A percentile compares a stretch with the other conserved stretches of the same genome.
phyloP scores from a whole-genome alignment of 2,329 filamentous ascomycete genomes.

The Pseudogymnoascus sp. region DNA sequence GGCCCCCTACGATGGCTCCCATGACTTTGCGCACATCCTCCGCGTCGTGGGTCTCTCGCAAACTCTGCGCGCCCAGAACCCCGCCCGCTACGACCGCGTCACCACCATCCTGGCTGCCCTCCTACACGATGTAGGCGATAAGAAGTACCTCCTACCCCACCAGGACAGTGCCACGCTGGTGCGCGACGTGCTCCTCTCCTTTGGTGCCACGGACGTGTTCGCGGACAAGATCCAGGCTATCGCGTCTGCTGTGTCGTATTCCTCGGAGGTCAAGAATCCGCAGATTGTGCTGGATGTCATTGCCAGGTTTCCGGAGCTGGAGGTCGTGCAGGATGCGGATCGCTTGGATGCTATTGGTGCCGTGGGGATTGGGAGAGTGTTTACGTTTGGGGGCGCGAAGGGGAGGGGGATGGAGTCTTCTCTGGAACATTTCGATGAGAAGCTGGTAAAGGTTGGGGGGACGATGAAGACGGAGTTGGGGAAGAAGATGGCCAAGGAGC shows the following conservation, averaged over 20 bases:
- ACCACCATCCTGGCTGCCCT: slow-evolving; percentile 63
- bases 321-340: slow-evolving; percentile 86
- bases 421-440: slow-evolving; percentile 69
- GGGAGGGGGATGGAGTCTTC: slow-evolving; percentile 51
- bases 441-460: slow-evolving; percentile 54
- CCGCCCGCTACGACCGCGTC: slow-evolving; percentile 38
- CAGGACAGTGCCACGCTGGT: slow-evolving; percentile 51
- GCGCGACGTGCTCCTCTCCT: slow-evolving; percentile 43
- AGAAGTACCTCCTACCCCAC: slow-evolving; percentile 34
- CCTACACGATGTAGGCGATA: slow-evolving; percentile 84
- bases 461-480: slow-evolving; percentile 59
- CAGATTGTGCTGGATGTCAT: slow-evolving; percentile 53
- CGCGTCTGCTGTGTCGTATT: slow-evolving; percentile 71
- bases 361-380: slow-evolving; percentile 71
- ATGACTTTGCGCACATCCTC: slow-evolving; percentile 78
- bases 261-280: slow-evolving; percentile 61
- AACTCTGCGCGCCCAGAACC: slow-evolving; percentile 44
- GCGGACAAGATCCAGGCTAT: slow-evolving; percentile 63
- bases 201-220: slow-evolving; percentile 49
- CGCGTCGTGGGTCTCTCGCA: slow-evolving; percentile 70
- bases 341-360: slow-evolving; percentile 85
- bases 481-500: slow-evolving; percentile 42
- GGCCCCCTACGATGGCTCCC: slow-evolving; percentile 72
- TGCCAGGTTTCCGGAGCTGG: slow-evolving; percentile 61
- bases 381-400: slow-evolving; percentile 66